phyloP scores from a whole-genome alignment of 177 flowering plant genomes.

The Vitis hybrid region DNA sequence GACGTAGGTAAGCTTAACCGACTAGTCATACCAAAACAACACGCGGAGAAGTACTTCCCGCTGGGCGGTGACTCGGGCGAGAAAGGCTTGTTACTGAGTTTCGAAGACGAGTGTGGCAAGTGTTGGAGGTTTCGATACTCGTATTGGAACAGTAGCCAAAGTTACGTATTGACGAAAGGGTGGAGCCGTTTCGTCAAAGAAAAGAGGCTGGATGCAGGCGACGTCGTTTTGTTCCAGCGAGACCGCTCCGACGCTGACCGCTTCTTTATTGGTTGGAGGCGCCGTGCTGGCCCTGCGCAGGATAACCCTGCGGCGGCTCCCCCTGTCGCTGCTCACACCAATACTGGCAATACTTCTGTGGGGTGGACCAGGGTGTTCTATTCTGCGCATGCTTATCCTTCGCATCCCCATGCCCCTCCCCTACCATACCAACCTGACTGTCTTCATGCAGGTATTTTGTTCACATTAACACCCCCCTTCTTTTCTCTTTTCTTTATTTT shows the following conservation, averaged over 20 bases:
- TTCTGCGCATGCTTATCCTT: conserved; percentile 31
- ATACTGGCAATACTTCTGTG: conserved; percentile 10
- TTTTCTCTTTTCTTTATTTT: background rate
- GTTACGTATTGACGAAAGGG: conserved; percentile 91
- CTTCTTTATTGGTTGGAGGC: conserved; percentile 73
- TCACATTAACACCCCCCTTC: background rate
- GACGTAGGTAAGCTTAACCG: conserved; percentile 96
- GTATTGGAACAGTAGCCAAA: conserved; percentile 94
- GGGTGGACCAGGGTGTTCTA: conserved; percentile 40
- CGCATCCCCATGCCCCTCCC: conserved; percentile 16
- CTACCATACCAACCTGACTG: conserved; percentile 43
- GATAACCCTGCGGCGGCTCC: conserved; percentile 9
- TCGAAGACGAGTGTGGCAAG: conserved; percentile 66
- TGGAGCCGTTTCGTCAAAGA: conserved; percentile 95
- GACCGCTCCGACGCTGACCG: conserved; percentile 31
- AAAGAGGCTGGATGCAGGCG: conserved; percentile 82
- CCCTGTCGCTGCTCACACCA: background rate
- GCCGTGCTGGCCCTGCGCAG: conserved; percentile 32
- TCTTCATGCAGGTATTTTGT: conserved; percentile 48
- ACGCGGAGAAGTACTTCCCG: conserved; percentile 90
- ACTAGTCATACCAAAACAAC: conserved; percentile 91
- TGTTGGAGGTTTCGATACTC: conserved; percentile 84
- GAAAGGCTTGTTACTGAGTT: conserved; percentile 62
- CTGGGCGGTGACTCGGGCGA: conserved; percentile 45
- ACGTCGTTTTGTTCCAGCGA: conserved; percentile 62